Base-by-base conservation (phyloP, 116 monocot species). In the Dioscorea cayenensis region DNA sequence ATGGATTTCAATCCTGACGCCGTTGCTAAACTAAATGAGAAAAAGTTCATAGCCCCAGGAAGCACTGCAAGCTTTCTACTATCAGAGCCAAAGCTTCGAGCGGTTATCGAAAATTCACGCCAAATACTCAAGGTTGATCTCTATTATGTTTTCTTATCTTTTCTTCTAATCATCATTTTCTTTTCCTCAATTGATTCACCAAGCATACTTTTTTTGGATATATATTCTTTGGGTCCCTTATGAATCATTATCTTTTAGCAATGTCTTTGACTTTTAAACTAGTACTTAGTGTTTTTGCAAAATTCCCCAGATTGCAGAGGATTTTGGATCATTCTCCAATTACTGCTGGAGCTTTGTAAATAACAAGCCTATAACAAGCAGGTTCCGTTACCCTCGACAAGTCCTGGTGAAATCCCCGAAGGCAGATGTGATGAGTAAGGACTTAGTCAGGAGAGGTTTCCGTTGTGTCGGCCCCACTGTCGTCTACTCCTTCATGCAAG, bases 401-500 rank as follows among this genome's bases (percentile, higher is more conserved):
- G 81, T 85, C 20, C 81, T 81, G 3, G 70, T 86, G 67, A 77
- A 74, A 63, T 77, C 83, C 36, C 68, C 82, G 0, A 86, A 82
- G 51, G 83, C 83, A 17, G 82, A 86, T 60, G 69, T 73, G 9
- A 77, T 80, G n/a, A 86, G 86, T 83, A 82, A 86, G 69, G 86
- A 80, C 25, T 14, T 86, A 63, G 73, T 79, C 8, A 69, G 73
- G 49, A 76, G 86, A 62, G 83, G 83, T 22, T 71, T 86, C 58
- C 82, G 73, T 35, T 60, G 83, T 28, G 83, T 79, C 7, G 82
- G 82, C 0, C 86, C 86, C 14, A 86, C 86, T 5, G 76, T 86
- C 28, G 51, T 86, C 28, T 86, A 86, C 63, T 74, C 83, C 29
- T 86, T 86, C 83, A 86, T 86, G 86, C 86, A 86, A 63, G 76